Evolutionary conservation across 2,329 filamentous ascomycete genomes (phyloP), one percentile per base, ranked within the genome.

Genomic region (Orbilia oligospora): DNA sequence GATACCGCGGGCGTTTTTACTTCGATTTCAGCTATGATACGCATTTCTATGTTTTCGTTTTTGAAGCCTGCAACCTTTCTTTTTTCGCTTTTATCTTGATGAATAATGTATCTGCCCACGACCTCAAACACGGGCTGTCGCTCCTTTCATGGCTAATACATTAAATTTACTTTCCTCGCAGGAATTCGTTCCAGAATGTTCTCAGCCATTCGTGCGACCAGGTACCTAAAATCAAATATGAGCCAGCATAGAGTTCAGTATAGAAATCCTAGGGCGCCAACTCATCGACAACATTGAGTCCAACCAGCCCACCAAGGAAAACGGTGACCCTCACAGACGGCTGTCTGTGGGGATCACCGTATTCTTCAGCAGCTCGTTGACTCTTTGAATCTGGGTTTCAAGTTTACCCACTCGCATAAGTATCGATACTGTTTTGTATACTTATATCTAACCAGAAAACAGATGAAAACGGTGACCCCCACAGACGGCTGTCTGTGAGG

Each of bases 311-410:
- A 55, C 73, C 61, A 77, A 77, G 48, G 66, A 53, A 67, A 67
- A 77, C 73, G 73, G 67, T 71, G 73, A 77, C 61, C 73, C 58
- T 53, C 73, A 71, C 73, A 77, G 73, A 77, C 73, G 49, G 51
- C 58, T 63, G 73, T 77, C 73, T 77, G 73, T 77, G 73, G 67
- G 73, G 73, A 77, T 77, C 73, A 77, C 73, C 73, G 73, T 77
- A 77, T 49, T 71, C 73, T 67, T 77, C 73, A 48, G 67, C 30
- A 55, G 73, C 46, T 77, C 73, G 73, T 67, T 63, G 61, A 77
- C 53, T 12, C 18, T 27, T 44, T 10, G 3, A 33, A 12, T n/a
- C 38, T 8, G 4, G 24, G 18, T 33, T 46, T 30, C n/a, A n/a
- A 51, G 16, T 65, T 14, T 16, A 8, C 4, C 3, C 14, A 14